Base-by-base conservation (phyloP, 805 yeast species). In the Ogataea trehaloabstinens region DNA sequence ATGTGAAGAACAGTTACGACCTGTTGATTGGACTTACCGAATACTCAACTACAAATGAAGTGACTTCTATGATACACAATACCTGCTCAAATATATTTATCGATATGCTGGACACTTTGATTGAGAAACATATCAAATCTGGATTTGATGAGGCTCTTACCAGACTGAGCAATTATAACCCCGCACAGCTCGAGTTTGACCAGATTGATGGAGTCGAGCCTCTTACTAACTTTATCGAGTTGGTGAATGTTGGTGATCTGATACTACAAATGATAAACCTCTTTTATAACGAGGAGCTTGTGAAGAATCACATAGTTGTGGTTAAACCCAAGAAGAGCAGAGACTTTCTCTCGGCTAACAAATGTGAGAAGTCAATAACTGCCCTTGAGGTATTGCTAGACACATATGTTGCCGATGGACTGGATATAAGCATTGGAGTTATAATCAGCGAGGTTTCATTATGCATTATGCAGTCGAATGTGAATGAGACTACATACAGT, bases 221-320 rank as follows among this genome's bases (percentile, higher is more conserved):
- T 0, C 68, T 91, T 37, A 83, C 83, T 0, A 78, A 85, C 31
- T 91, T 93, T 52, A 84, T 95, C 13, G 97, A 91, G 56, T 71
- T 93, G 40, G 93, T 93, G 24, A 93, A 90, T 51, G 81, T 87
- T 43, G 97, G 96, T 4, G 99, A 91, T 60, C 67, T 91, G 41
- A 86, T 93, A 17, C 82, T 88, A 52, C 97, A 91, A 58, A 87
- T 91, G 95, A 66, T 90, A 31, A 89, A 85, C 37, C 86, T 88
- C 5, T 93, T 93, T 51, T 91, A 88, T 63, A 84, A 85, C 51
- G 90, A 86, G 57, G 98, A 91, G 57, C 71, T 91, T 48, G 58
- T 79, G 6, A 60, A 67, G 37, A 67, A 59, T 20, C 69, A 74
- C 27, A 71, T 87, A 17, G 78, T 88, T 19, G 36, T 38, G 11